A percentile compares a stretch with the other conserved stretches of the same genome.
phyloP scores from a whole-genome alignment of 148 eudicot genomes.

The Rhododendron simsii region DNA sequence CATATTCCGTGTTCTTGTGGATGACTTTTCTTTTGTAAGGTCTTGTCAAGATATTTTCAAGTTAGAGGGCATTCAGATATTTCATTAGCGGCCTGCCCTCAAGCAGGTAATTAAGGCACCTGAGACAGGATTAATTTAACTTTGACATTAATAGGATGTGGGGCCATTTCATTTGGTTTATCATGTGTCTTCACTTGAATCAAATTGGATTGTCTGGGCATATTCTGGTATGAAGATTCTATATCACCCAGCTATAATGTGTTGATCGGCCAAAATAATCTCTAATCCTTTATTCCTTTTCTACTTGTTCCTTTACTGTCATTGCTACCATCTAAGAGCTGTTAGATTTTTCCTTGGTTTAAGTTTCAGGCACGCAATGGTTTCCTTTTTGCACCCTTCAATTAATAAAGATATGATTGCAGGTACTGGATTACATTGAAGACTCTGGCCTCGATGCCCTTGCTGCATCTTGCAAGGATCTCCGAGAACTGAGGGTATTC shows the following conservation, averaged over 20 bases:
- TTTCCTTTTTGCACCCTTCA: neutral
- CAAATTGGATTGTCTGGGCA: neutral
- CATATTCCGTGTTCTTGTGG: neutral
- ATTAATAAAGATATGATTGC: neutral
- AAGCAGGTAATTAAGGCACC: neutral
- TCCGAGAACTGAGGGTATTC: constrained; percentile 74
- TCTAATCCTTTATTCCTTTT: neutral
- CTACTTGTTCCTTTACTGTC: neutral
- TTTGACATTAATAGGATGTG: neutral
- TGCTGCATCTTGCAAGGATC: constrained; percentile 73
- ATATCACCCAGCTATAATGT: neutral
- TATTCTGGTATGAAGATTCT: neutral
- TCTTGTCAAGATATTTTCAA: neutral
- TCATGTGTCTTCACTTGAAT: neutral
- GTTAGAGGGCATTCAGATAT: neutral
- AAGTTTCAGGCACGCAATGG: neutral
- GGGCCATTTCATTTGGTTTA: neutral
- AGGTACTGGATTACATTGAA: constrained; percentile 92
- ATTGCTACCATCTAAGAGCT: neutral
- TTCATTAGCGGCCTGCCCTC: neutral
- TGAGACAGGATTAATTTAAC: neutral
- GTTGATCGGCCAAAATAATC: neutral
- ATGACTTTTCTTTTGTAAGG: neutral
- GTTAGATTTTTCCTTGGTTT: neutral
- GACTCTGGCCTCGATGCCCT: constrained; percentile 74